phyloP scores from a whole-genome alignment of 202 grass and related monocot genomes.

The Carex sylvatica region DNA sequence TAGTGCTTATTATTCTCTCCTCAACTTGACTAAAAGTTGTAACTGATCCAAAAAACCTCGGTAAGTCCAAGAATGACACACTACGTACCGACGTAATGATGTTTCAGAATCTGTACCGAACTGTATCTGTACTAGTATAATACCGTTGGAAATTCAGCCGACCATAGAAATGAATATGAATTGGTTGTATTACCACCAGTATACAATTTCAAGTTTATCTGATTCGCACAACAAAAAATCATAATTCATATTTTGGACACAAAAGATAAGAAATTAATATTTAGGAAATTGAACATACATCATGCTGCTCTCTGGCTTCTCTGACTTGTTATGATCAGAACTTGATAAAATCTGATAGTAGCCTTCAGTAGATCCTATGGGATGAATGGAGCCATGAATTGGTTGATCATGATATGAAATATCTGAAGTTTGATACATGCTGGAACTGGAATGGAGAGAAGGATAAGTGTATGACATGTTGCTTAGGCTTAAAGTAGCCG shows the following conservation, averaged over 20 bases:
- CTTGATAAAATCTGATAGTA: background rate
- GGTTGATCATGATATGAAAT: conserved; percentile 6
- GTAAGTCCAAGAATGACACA: background rate
- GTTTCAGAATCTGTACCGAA: background rate
- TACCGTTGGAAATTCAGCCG: background rate
- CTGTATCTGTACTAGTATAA: background rate
- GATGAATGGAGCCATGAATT: background rate
- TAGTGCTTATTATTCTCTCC: background rate
- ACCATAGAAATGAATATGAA: background rate
- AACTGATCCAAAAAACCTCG: background rate
- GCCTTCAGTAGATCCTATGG: background rate
- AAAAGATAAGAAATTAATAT: too few relatives aligned
- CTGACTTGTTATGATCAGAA: background rate
- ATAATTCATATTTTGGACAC: background rate
- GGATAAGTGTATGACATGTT: conserved; percentile 19
- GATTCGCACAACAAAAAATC: too few relatives aligned
- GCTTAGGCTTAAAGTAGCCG: conserved; percentile 45
- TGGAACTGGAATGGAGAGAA: background rate
- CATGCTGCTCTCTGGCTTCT: conserved; percentile 13
- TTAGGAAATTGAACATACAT: conserved; percentile 16
- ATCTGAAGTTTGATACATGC: conserved; percentile 5
- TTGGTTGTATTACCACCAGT: background rate
- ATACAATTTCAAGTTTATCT: background rate
- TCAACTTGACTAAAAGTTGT: background rate
- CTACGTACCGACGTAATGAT: background rate